Evolutionary conservation across 139 green algal species (phyloP).

Genomic region (Chlamydomonas sp.): DNA sequence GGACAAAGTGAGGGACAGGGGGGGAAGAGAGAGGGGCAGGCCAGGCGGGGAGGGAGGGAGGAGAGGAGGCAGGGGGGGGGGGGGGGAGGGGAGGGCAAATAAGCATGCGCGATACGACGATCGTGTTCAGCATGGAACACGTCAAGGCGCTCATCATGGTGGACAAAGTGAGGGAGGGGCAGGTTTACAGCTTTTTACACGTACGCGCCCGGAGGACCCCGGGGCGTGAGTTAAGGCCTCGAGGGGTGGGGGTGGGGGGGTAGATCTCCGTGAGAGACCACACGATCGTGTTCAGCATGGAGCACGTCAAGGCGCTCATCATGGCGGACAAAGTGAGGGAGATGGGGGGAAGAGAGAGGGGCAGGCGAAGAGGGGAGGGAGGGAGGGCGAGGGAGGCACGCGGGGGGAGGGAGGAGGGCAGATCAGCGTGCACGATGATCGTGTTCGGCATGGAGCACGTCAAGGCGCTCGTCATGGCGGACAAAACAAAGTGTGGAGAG

Average conservation of each 20-base stretch:
- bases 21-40: no score
- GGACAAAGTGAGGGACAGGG: constrained; percentile 44
- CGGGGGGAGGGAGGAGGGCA: constrained; percentile 23
- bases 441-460: constrained; percentile 74
- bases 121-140: constrained; percentile 1
- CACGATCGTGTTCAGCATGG: background rate
- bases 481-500: constrained; percentile 40
- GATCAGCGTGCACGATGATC: constrained; percentile 69
- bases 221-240: no score
- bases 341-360: no score
- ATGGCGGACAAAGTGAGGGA: background rate
- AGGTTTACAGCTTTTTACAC: background rate
- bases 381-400: no score
- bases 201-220: no score
- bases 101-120: background rate
- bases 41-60: no score
- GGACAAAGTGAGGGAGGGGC: background rate
- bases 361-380: no score
- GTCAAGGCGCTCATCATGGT: background rate
- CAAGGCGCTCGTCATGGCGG: constrained; percentile 64
- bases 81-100: no score
- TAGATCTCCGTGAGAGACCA: background rate
- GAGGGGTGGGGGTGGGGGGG: background rate
- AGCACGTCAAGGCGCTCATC: background rate
- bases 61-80: background rate